Conservation (phyloP, 2,329 filamentous ascomycete species). For the Decorospora gaudefroyi region DNA sequence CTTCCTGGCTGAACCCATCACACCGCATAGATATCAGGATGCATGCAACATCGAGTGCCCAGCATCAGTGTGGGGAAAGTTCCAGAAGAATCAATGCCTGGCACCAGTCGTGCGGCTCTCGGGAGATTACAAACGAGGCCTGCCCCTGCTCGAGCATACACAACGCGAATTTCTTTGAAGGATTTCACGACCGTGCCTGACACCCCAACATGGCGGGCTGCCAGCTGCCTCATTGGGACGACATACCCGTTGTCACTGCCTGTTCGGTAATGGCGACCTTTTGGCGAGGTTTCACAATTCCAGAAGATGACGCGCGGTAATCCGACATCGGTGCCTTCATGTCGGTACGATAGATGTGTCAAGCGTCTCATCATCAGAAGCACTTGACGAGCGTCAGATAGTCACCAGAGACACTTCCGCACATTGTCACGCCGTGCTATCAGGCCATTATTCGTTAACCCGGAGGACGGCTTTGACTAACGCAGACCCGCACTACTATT, state of each 20-base stretch:
- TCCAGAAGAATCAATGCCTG: constrained; percentile 36
- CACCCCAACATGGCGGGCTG: constrained; percentile 27
- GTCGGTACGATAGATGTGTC: constrained; percentile 23
- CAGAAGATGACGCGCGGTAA: constrained; percentile 12
- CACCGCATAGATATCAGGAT: constrained; percentile 28
- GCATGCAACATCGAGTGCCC: constrained; percentile 25
- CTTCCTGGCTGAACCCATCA: constrained; percentile 29
- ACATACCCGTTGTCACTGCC: constrained; percentile 30
- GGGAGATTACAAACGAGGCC: constrained; percentile 34
- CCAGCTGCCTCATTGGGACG: constrained; percentile 38
- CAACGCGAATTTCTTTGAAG: constrained; percentile 39
- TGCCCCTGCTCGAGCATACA: constrained; percentile 37
- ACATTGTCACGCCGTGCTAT: constrained; percentile 21
- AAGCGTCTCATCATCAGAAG: constrained; percentile 13
- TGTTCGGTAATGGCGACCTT: constrained; percentile 29
- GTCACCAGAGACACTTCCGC: constrained; percentile 1
- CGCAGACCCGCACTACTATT: constrained; percentile 17
- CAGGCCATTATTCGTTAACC: constrained; percentile 18
- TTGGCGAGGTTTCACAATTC: constrained; percentile 35
- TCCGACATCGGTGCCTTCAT: constrained; percentile 20
- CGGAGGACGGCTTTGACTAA: too few relatives aligned
- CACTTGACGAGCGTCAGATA: constrained; percentile 8
- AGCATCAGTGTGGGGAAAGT: constrained; percentile 42
- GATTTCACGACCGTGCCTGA: constrained; percentile 31
- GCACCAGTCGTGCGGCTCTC: constrained; percentile 40